phyloP scores from a whole-genome alignment of 352 stramenopile species.

The Pseudoperonospora humuli region DNA sequence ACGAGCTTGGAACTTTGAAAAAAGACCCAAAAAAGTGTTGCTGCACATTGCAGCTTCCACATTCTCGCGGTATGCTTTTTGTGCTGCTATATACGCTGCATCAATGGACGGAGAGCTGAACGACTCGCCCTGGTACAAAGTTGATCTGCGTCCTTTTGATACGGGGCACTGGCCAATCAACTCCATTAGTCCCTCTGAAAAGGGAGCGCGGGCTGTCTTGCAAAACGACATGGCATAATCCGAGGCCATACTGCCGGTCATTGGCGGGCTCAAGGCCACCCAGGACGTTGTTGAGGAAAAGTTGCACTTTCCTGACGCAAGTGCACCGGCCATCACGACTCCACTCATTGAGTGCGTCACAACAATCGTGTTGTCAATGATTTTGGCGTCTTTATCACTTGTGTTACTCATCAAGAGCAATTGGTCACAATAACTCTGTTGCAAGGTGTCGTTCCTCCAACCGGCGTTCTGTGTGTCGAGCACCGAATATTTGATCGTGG shows the following conservation, averaged over 20 bases:
- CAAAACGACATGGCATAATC: conserved; percentile 9
- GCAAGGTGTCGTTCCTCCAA: conserved; percentile 6
- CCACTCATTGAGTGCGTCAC: conserved; percentile 22
- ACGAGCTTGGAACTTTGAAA: conserved; percentile 20
- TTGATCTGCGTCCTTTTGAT: conserved; percentile 4
- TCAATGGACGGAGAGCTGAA: conserved; percentile 12
- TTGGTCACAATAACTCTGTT: conserved; percentile 15
- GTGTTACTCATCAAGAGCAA: conserved; percentile 8
- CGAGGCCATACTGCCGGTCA: conserved; percentile 18
- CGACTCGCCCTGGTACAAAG: conserved; percentile 25
- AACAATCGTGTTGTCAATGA: conserved; percentile 13
- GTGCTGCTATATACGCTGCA: conserved; percentile 18
- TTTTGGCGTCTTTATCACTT: background rate
- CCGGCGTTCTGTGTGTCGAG: conserved; percentile 8
- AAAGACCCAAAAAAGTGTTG: conserved; percentile 20
- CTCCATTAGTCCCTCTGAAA: conserved; percentile 9
- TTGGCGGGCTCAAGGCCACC: conserved; percentile 10
- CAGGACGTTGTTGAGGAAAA: conserved; percentile 9
- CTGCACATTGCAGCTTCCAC: conserved; percentile 35
- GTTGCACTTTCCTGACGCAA: conserved; percentile 9
- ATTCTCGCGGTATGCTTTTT: conserved; percentile 24
- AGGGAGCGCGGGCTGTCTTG: background rate
- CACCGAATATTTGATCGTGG: conserved; percentile 8
- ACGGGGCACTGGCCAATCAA: conserved; percentile 30
- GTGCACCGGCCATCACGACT: conserved; percentile 7